Base-by-base conservation (phyloP, 345 rosid species). In the Streptanthus diversifolius region DNA sequence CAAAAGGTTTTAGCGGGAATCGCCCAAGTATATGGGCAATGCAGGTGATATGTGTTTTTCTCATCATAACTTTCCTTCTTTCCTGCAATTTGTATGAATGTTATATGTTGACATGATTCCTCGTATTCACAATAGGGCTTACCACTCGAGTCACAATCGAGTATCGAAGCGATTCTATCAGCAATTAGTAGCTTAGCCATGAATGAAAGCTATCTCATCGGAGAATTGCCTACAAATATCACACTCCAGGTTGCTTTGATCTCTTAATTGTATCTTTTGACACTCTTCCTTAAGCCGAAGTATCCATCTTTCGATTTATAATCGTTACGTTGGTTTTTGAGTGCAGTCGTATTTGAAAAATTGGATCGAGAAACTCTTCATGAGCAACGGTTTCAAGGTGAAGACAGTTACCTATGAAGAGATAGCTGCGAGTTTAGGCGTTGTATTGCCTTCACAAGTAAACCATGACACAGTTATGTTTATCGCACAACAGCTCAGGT, bases 11-110 rank as follows among this genome's bases (percentile, higher is more conserved):
- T 74, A 82, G 79, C 11, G 98, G 91, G 30, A 85, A 78, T 32
- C 84, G 77, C 14, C 92, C 93, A 43, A 91, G 97, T 66, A 77
- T 87, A 73, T 93, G 96, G 95, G 89, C 82, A 74, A 82, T 91
- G 65, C 98, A 93, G 97, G 97, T 32, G 3, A 77, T 56, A 33
- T 33, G 65, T 53, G 56, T 56, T 45, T 40, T 49, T 6, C 51
- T 64, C 25, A 17, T 27, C 64, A 1, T 25, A 7, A 65, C 56
- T 32, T 18, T 4, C 37, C 2, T 27, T 17, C 3, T 37, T 29
- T 29, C 25, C 3, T 18, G 54, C 33, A 69, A 4, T 33, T 5
- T 21, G 15, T 21, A 43, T 70, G 51, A 68, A 25, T 44, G 35
- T 9, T 68, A 15, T n/a, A 4, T 21, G 41, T 73, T 56, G 56